Conservation (phyloP, 192 early-diverging fungal species). For the Phlyctochytrium arcticum region DNA sequence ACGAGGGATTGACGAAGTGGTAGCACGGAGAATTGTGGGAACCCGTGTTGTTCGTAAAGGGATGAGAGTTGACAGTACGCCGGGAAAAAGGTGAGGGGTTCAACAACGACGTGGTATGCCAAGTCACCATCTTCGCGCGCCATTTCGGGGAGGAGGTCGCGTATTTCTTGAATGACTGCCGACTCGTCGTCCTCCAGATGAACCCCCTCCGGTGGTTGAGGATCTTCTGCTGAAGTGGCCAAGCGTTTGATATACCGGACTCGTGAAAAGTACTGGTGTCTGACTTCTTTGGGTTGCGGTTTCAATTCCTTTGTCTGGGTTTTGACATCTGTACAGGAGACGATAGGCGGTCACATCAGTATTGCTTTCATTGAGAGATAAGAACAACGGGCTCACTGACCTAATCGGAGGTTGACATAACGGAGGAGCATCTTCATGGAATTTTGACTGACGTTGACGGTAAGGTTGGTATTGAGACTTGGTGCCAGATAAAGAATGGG, state of each 20-base stretch:
- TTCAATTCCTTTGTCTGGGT: too few species aligned
- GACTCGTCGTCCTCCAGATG: not conserved
- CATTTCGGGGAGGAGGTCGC: not conserved
- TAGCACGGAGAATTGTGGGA: not conserved
- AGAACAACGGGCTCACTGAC: too few species aligned
- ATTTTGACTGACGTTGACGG: not conserved
- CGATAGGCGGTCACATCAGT: too few species aligned
- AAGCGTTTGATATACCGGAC: not conserved
- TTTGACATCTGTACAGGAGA: too few species aligned
- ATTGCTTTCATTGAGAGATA: too few species aligned
- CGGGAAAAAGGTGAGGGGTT: not conserved
- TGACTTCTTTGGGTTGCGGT: too few species aligned
- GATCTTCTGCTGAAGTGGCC: not conserved
- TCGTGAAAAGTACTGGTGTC: not conserved
- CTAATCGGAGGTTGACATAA: constrained; percentile 1
- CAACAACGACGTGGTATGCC: not conserved
- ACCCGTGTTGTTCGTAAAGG: constrained; percentile 3
- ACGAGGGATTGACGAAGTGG: not conserved
- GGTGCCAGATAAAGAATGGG: not conserved
- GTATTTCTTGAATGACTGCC: not conserved
- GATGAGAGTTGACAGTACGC: not conserved
- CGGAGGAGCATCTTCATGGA: not conserved
- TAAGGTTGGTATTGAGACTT: constrained; percentile 2
- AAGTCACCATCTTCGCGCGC: not conserved
- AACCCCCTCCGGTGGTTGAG: not conserved